These are phyloP conservation scores for Eucalyptus virginea DNA, from an alignment of 345 rosid genomes.

Conservation along the genomic window DNA sequence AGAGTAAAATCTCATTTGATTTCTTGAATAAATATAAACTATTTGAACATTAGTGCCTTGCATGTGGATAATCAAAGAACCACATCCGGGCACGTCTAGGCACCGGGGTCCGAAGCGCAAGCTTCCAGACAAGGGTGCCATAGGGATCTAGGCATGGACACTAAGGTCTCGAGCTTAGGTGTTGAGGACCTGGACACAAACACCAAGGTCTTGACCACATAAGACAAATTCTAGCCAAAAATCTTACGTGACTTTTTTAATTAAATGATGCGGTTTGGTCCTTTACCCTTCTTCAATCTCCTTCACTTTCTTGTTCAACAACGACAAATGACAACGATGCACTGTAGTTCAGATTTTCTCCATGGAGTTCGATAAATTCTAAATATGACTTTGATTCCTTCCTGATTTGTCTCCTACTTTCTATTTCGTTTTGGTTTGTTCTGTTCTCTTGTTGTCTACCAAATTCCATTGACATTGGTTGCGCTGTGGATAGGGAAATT, in stretches of 20 bases:
- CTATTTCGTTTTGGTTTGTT: not conserved
- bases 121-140: not conserved
- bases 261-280: no score
- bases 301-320: no score
- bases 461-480: not conserved
- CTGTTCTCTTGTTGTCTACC: not conserved
- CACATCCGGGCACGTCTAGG: not conserved
- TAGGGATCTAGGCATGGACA: not conserved
- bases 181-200: no score
- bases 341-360: not conserved
- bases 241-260: no score
- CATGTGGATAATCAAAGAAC: not conserved
- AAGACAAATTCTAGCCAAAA: no score
- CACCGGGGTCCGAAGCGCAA: fast-evolving
- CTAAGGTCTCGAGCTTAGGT: not conserved
- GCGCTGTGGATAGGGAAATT: not conserved
- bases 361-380: not conserved
- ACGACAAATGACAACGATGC: no score
- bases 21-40: no score
- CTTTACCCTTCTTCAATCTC: no score
- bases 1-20: not conserved
- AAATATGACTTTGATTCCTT: not conserved
- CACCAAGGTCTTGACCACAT: no score
- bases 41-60: not conserved
- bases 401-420: not conserved